Conservation (phyloP, 1,284 basidiomycete genomes). For the Porphyrellus sp. region DNA sequence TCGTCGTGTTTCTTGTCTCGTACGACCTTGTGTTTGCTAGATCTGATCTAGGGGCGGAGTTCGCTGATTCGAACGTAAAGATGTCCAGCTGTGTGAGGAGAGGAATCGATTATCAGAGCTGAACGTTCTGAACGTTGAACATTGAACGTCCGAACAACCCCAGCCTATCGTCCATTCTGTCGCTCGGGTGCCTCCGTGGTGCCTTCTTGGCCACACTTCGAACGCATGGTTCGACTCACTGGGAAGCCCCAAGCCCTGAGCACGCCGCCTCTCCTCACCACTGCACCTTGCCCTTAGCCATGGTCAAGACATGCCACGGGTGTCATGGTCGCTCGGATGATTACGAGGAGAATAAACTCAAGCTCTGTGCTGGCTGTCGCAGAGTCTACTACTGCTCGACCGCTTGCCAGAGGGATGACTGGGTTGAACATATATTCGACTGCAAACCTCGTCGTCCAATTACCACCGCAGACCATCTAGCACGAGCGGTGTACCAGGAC, state of each 20-base stretch:
- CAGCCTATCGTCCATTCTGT: no score
- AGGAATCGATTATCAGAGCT: no score
- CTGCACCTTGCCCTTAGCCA: background rate
- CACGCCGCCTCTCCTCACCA: background rate
- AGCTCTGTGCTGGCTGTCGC: constrained; percentile 5
- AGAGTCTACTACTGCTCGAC: constrained; percentile 3
- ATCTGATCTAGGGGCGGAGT: no score
- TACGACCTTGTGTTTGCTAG: no score
- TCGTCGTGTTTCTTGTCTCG: no score
- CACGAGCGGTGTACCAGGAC: background rate
- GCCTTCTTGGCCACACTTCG: no score
- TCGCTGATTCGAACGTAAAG: no score
- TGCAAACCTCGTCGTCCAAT: constrained; percentile 6
- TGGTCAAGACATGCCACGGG: background rate
- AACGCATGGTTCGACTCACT: background rate
- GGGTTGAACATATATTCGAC: constrained; percentile 3
- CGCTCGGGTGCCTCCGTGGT: no score
- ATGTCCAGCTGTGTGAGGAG: no score
- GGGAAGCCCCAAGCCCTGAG: no score
- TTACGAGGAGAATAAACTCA: background rate
- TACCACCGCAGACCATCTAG: background rate
- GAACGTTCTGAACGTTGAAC: no score
- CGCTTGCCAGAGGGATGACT: background rate
- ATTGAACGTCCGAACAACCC: no score
- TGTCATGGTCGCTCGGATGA: background rate